phyloP scores from a whole-genome alignment of 331 rosid species.

The Acacia concinna region DNA sequence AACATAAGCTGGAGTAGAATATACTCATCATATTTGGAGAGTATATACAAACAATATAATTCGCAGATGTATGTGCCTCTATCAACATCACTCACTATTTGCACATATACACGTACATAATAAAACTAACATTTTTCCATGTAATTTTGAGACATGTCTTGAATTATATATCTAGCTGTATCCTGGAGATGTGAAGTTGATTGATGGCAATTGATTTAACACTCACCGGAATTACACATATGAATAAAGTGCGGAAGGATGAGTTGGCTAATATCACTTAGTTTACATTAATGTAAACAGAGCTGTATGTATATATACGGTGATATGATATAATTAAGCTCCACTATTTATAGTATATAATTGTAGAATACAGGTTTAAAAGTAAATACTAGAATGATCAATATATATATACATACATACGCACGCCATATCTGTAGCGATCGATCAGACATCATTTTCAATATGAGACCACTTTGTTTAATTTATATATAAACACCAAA shows the following conservation, averaged over 20 bases:
- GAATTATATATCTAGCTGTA: background rate
- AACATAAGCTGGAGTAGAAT: conserved; percentile 12
- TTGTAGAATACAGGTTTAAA: background rate
- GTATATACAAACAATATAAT: background rate
- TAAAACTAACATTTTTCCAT: no score
- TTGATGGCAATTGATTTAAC: background rate
- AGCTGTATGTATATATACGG: background rate
- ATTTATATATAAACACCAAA: background rate
- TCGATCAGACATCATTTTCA: conserved; percentile 16
- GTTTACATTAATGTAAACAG: background rate
- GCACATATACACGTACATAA: background rate
- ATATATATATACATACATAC: no score
- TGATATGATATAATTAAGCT: background rate
- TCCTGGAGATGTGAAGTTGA: background rate
- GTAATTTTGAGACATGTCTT: background rate
- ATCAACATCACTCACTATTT: background rate
- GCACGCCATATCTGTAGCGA: no score
- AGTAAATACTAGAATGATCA: conserved; percentile 11
- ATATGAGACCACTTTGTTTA: conserved; percentile 1
- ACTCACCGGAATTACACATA: background rate
- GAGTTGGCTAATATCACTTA: background rate
- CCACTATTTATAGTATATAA: background rate
- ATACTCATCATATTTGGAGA: background rate
- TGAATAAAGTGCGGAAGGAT: background rate
- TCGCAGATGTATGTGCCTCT: background rate